These are phyloP conservation scores for Rhizophora apiculata DNA, from an alignment of 345 rosid species.

Conservation along the genomic window DNA sequence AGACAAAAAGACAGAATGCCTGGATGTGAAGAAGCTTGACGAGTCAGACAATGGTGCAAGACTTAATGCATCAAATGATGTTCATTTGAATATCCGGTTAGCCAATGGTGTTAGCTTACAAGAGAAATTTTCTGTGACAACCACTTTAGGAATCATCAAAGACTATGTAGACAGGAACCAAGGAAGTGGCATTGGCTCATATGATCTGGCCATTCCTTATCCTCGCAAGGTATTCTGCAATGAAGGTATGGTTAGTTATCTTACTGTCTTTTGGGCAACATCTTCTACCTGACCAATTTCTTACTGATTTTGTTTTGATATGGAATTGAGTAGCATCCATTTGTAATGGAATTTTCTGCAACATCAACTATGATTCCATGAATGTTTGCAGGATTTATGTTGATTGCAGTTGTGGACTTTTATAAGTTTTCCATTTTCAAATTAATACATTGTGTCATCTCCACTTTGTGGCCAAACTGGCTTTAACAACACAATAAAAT, in stretches of 20 bases:
- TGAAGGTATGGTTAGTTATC: conserved; percentile 52
- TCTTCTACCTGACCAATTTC: not conserved
- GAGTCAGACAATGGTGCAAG: conserved; percentile 10
- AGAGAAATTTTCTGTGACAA: conserved; percentile 61
- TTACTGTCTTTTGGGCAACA: not conserved
- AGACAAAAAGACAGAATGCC: conserved; percentile 22
- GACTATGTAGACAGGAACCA: conserved; percentile 67
- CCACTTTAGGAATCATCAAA: conserved; percentile 57
- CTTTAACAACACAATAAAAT: too few relatives aligned
- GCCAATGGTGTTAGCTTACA: conserved; percentile 63
- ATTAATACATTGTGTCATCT: too few relatives aligned
- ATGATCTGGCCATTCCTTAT: conserved; percentile 83
- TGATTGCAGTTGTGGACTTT: too few relatives aligned
- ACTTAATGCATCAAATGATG: conserved; percentile 43
- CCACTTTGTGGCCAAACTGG: too few relatives aligned
- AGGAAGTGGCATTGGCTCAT: conserved; percentile 40
- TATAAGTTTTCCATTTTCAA: too few relatives aligned
- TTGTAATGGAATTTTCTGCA: not conserved
- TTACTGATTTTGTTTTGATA: not conserved
- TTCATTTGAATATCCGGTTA: conserved; percentile 67
- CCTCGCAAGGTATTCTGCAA: conserved; percentile 75
- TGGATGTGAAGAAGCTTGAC: conserved; percentile 22
- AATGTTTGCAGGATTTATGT: not conserved
- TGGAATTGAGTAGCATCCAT: not conserved
- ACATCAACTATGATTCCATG: not conserved